Evolutionary conservation across 768 basidiomycete species (phyloP), one percentile per base, ranked within the genome.

Genomic region (Asterophora lycoperdoides): DNA sequence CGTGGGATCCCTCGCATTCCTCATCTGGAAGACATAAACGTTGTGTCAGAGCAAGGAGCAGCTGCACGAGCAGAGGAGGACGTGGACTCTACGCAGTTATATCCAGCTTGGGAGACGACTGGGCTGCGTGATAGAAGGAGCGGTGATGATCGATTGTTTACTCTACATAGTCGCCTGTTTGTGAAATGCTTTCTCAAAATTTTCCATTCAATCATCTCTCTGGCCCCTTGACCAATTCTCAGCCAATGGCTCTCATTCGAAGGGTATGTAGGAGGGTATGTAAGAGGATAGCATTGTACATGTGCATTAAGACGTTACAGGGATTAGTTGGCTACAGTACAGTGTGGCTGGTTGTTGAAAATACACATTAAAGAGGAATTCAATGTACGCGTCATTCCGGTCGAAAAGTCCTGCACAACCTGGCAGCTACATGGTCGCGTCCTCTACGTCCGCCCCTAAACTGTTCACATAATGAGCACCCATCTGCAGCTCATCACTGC

Each of bases 1-100:
- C 75, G 76, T 98, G 65, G 93, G 91, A 48, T 74, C 85, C 30
- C 84, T 94, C 60, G 94, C 94, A 52, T 83, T 97, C 71, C 84
- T 97, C 67, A 83, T 93, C 73, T 93, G 90, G 90, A 93, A 91
- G 74, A 92, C 90, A 79, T 92, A 71, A 71, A 70, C 49, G 43
- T 46, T 3, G 15, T 20, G 7, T 36, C 18, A 38, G 38, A 23
- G 14, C 19, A 26, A 18, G 36, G 44, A 29, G 10, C 28, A 23
- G 33, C 28, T 23, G 37, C 23, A 26, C 28, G 28, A 13, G 17
- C 17, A 15, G 20, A 40, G 41, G 44, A 48, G 40, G 42, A 45
- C 38, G 37, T 34, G 49, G 49, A 39, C 40, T 41, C 19, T 8
- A 43, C 19, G 41, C 34, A 50, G 18, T 51, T 48, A 46, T 41